Evolutionary conservation across 2,329 filamentous ascomycete genomes (phyloP), one percentile per base, ranked within the genome.

Genomic region (Neoscytalidium dimidiatum): DNA sequence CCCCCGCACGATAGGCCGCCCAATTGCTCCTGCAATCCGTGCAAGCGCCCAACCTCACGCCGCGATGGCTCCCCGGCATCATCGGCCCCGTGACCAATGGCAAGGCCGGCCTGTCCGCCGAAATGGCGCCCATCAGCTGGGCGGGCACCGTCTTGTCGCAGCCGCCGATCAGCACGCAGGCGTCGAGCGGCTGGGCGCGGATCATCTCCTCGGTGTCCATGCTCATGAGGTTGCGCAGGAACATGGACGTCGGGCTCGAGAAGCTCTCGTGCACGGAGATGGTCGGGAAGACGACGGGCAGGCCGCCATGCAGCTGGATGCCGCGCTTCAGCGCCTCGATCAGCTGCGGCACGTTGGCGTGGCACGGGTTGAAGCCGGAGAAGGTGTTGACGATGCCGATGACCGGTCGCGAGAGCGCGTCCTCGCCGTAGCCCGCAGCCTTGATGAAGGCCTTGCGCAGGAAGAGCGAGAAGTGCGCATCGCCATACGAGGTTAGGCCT

Each of bases 191-290:
- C 74, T 92, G 90, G 0, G 89, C 89, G 48, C 81, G 80, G 62
- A 92, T 87, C 90, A 92, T 92, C 78, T 92, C 90, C 74, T 92
- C 90, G 0, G 90, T 92, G 71, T 92, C 90, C 88, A 92, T 91
- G 68, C 87, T 89, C 90, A 92, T 92, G 64, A 92, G 71, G 68
- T 92, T 92, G 33, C 90, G 77, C 53, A 92, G 72, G 64, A 87
- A 92, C 90, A 92, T 92, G 77, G 89, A 91, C 4, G 90, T 92
- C 2, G 90, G 90, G 49, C 83, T 80, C 0, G 89, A 82, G 72
- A 92, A 92, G 2, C 82, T 84, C 80, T 92, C 90, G 68, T 90
- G 87, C 0, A 92, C 72, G 67, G 87, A 90, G 63, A 92, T 91
- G 0, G 90, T 92, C 0, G 90, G 90, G 68, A 92, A 92, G 41